Evolutionary conservation across 2,329 filamentous ascomycete species (phyloP), one percentile per base, ranked within the genome.

Genomic region (Apiospora rasikravindrae): DNA sequence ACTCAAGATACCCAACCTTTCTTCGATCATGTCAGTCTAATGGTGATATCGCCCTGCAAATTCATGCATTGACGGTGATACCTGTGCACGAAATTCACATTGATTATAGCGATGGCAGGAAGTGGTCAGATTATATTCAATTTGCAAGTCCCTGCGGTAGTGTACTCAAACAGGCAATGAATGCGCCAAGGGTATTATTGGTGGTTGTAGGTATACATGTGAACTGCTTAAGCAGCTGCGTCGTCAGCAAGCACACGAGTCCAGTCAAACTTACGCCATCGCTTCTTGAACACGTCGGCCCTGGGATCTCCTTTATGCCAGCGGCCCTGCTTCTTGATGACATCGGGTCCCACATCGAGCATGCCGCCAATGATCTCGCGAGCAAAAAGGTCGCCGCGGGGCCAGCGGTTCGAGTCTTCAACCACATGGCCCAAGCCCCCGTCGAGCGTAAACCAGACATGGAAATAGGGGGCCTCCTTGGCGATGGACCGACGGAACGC

Each of bases 401-500:
- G 97, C 96, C 96, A 99, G 69, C 91, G 87, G 68, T 90, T 88
- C 40, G 91, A 86, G 77, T 99, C 94, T 83, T 99, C 96, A 0
- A 99, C 93, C 11, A 99, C 87, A 81, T 99, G 96, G 0, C 94
- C 96, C 75, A 99, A 83, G 0, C 96, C 96, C 2, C 96, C 96
- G 79, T 99, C 95, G 0, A 99, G 85, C 70, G 91, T 90, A 80
- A 98, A 98, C 95, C 96, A 99, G 26, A 92, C 96, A 81, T 99
- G 96, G 78, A 99, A 99, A 81, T 99, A 99, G 0, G 97, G 96
- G 93, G 97, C 96, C 85, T 99, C 96, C 84, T 97, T 98, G 16
- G 94, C 94, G 73, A 99, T 86, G 26, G 89, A 92, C 71, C 91
- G 88, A 0, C 96, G 88, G 81, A 99, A 99, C 1, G 96, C 95